These are phyloP conservation scores for Nannizziopsis barbatae DNA, from an alignment of 2,329 filamentous ascomycete species.

Conservation along the genomic window DNA sequence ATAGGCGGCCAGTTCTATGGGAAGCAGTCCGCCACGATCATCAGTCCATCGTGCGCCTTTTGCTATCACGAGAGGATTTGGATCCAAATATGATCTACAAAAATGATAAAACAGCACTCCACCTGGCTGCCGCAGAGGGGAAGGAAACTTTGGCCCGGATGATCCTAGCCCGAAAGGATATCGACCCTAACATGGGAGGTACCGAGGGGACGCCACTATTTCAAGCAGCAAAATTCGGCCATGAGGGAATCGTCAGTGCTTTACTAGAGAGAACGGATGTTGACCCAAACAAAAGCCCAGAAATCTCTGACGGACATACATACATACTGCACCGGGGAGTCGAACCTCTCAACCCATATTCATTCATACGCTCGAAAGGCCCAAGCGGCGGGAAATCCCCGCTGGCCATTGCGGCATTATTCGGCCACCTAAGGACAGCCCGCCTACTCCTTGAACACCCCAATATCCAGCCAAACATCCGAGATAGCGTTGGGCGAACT, in stretches of 20 bases:
- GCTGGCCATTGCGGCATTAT: too few relatives aligned
- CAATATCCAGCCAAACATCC: too few relatives aligned
- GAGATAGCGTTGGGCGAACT: too few relatives aligned
- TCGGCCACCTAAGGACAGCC: too few relatives aligned
- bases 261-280: not conserved
- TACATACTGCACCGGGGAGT: too few relatives aligned
- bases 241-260: not conserved
- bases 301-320: too few relatives aligned
- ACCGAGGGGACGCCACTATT: not conserved
- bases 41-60: conserved; percentile 23
- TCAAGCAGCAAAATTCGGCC: not conserved
- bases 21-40: conserved; percentile 3
- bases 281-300: not conserved
- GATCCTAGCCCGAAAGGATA: not conserved
- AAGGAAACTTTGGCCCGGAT: not conserved
- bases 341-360: too few relatives aligned
- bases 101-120: not conserved
- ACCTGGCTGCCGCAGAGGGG: not conserved
- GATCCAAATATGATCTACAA: not conserved
- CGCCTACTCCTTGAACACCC: too few relatives aligned
- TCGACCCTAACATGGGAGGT: not conserved
- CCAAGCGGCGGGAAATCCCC: too few relatives aligned
- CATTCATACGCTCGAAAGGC: too few relatives aligned
- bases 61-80: conserved; percentile 12
- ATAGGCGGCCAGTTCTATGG: conserved; percentile 1